These are phyloP conservation scores for Phytophthora kernoviae DNA, from an alignment of 352 stramenopile genomes.

Conservation along the genomic window DNA sequence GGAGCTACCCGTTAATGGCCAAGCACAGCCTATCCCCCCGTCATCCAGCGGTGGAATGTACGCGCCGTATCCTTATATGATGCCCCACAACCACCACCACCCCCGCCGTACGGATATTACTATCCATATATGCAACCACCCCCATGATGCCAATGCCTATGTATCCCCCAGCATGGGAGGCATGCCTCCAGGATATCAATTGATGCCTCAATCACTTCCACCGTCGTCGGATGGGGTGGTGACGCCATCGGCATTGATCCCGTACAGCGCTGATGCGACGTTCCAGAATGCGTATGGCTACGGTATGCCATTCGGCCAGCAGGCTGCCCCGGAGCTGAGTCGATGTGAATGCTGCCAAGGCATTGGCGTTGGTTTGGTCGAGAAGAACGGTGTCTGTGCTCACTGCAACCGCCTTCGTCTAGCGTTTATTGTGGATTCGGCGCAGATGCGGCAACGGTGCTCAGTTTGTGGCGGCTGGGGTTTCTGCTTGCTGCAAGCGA, in stretches of 20 bases:
- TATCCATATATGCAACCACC: slow-evolving; percentile 43
- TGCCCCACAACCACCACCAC: slow-evolving; percentile 33
- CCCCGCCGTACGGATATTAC: slow-evolving; percentile 43
- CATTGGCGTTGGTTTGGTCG: slow-evolving; percentile 56
- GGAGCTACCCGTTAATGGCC: slow-evolving; percentile 13
- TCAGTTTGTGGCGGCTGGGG: slow-evolving; percentile 62
- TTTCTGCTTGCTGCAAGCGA: slow-evolving; percentile 51
- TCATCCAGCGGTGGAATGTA: slow-evolving; percentile 34
- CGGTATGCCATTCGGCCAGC: slow-evolving; percentile 19
- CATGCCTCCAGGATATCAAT: slow-evolving; percentile 30
- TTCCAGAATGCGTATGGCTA: slow-evolving; percentile 16
- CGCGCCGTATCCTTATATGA: slow-evolving; percentile 43
- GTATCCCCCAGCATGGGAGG: slow-evolving; percentile 31
- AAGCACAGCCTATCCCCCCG: slow-evolving; percentile 13
- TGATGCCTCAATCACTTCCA: slow-evolving; percentile 19
- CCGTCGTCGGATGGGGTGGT: slow-evolving; percentile 23
- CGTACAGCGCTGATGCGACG: slow-evolving; percentile 34
- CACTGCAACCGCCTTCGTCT: slow-evolving; percentile 74
- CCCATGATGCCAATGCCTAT: slow-evolving; percentile 30
- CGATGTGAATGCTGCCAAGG: slow-evolving; percentile 60
- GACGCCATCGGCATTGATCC: slow-evolving; percentile 37
- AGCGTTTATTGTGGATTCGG: slow-evolving; percentile 74
- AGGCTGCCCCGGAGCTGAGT: slow-evolving; percentile 37
- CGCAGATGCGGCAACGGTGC: slow-evolving; percentile 59
- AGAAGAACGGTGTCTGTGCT: slow-evolving; percentile 73